Base-by-base conservation (phyloP, 2,329 filamentous ascomycete genomes). In the Colletotrichum sp. region DNA sequence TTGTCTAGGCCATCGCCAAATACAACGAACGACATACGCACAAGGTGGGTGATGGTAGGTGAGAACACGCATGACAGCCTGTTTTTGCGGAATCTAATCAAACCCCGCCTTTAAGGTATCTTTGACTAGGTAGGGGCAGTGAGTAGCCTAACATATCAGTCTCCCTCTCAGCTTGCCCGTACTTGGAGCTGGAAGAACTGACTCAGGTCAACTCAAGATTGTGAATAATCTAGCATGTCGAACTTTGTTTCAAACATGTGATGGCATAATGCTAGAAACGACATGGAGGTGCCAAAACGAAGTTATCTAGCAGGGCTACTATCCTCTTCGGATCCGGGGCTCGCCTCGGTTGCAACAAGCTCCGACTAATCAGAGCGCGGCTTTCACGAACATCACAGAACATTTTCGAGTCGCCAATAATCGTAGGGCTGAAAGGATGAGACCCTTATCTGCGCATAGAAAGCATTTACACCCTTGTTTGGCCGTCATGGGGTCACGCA, bases 91-190 rank as follows among this genome's bases (percentile, higher is more conserved):
- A 52, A 21, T 52, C 43, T 13, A 3, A 21, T 8, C 43, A 13
- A 8, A 4, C 10, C 2, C 4, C 10, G 10, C n/a, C 43, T 52
- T 3, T 0, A 52, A 21, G n/a, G 0, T 21, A 4, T 0, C 2
- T 13, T 21, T 52, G n/a, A 21, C 10, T 21, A 52, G 10, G n/a
- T 4, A 48, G n/a, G 10, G 3, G 16, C 43, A 52, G 6, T 21
- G 18, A 13, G n/a, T 13, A 21, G 43, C 43, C n/a, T 21, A 2
- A 3, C 4, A 48, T n/a, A 12, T 7, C n/a, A 21, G 43, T 48
- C n/a, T 48, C n/a, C 10, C 10, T 21, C 2, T 52, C 10, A 21
- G n/a, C n/a, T 21, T 21, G 12, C 43, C 1, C 3, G 43, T 8
- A 21, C 18, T 52, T 1, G 12, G 1, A 52, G 43, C n/a, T 52